A percentile compares a stretch with the other conserved stretches of the same genome.
phyloP scores from a whole-genome alignment of 202 grass and related monocot species.

The Brachypodium distachyon region DNA sequence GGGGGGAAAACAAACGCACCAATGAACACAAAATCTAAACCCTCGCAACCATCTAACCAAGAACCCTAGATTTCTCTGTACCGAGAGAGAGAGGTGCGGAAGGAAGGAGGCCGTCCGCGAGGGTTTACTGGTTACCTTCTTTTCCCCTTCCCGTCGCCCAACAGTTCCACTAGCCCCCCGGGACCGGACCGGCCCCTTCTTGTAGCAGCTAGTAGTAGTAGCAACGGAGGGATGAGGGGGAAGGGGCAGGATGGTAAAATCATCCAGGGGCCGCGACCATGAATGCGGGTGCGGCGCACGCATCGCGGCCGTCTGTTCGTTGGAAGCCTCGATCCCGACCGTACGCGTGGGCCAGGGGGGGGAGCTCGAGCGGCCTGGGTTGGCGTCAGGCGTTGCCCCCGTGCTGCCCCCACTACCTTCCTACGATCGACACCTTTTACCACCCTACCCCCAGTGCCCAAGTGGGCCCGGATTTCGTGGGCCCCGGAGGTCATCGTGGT shows the following conservation, averaged over 20 bases:
- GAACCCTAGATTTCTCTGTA: constrained; percentile 40
- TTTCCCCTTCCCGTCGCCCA: background rate
- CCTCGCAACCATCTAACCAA: background rate
- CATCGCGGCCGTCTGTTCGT: background rate
- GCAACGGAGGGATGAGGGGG: background rate
- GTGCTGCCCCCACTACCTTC: constrained; percentile 3
- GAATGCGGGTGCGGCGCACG: background rate
- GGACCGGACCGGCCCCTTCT: background rate
- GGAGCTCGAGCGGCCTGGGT: background rate
- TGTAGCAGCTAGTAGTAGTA: background rate
- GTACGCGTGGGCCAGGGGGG: background rate
- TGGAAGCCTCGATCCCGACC: background rate
- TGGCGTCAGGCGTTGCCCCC: background rate
- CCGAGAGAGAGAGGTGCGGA: background rate
- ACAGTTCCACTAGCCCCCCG: background rate
- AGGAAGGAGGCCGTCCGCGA: background rate
- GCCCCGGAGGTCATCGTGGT: background rate
- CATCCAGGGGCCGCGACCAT: background rate
- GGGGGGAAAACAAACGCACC: too few species aligned
- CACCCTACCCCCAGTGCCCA: accelerated
- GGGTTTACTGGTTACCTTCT: background rate
- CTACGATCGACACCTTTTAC: background rate
- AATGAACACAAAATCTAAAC: background rate
- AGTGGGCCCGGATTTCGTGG: accelerated
- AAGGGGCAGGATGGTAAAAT: background rate